Percentiles rank a stretch among this genome's conserved stretches.
Evolutionary conservation across 345 rosid species (phyloP).

Genomic region (Diplotaxis tenuifolia): DNA sequence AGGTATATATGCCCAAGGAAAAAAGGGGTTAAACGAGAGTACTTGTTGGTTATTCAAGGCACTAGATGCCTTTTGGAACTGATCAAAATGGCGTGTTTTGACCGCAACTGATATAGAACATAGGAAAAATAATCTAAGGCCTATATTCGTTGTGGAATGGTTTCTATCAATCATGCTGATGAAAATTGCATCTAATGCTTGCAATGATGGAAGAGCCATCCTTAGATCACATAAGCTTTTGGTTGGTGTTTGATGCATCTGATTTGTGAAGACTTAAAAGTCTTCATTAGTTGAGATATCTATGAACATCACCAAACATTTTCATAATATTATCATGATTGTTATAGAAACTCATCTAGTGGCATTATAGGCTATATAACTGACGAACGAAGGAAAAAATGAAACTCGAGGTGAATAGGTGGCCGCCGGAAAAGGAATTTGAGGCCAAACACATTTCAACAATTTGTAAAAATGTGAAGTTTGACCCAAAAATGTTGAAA

Average conservation of each 20-base stretch:
- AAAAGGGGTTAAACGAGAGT: not conserved
- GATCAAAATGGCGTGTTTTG: slow-evolving; percentile 15
- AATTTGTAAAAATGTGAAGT: not conserved
- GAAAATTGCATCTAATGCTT: slow-evolving; percentile 23
- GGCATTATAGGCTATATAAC: not conserved
- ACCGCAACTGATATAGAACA: slow-evolving; percentile 3
- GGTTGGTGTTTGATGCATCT: not conserved
- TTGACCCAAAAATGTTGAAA: not conserved
- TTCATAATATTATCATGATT: not conserved
- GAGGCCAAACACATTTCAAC: not conserved
- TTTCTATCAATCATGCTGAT: not conserved
- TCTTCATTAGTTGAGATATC: not conserved
- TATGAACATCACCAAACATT: not conserved
- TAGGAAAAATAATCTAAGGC: not conserved
- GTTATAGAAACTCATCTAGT: not conserved
- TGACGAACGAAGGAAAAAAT: not conserved
- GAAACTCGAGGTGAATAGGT: not conserved
- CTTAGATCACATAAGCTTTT: not conserved
- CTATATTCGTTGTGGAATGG: not conserved
- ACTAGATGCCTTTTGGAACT: slow-evolving; percentile 4
- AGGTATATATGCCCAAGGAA: not conserved
- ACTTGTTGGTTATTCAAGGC: slow-evolving; percentile 9
- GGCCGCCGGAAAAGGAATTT: not conserved
- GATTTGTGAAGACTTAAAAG: not conserved
- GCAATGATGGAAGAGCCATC: slow-evolving; percentile 3